Evolutionary conservation across 805 yeast species (phyloP).

Genomic region (Candida tibetensis): DNA sequence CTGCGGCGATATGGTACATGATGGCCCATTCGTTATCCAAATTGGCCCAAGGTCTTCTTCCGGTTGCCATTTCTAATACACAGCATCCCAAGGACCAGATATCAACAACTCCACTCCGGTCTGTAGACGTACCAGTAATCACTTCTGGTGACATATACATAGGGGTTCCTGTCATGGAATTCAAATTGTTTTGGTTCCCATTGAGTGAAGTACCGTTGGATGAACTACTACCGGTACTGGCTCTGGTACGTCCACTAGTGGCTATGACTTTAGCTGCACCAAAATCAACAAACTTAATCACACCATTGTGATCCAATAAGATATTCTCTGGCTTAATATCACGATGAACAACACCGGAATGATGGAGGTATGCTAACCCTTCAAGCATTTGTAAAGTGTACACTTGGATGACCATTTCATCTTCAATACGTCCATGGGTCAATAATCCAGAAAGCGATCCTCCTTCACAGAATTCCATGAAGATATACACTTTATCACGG

Average conservation of each 20-base stretch:
- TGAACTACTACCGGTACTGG: constrained; percentile 1
- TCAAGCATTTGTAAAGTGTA: constrained; percentile 91
- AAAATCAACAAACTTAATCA: constrained; percentile 92
- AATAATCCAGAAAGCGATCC: constrained; percentile 85
- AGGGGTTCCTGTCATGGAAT: constrained; percentile 85
- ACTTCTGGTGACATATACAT: constrained; percentile 99
- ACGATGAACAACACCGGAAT: constrained; percentile 92
- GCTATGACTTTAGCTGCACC: constrained; percentile 95
- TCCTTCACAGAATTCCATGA: constrained; percentile 97
- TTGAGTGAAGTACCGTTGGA: neutral
- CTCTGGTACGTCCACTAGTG: constrained; percentile 49
- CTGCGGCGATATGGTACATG: constrained; percentile 97
- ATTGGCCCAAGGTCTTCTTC: constrained; percentile 94
- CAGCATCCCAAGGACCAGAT: constrained; percentile 98
- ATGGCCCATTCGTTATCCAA: constrained; percentile 97
- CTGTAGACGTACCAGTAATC: constrained; percentile 69
- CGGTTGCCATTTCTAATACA: constrained; percentile 94
- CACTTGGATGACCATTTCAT: constrained; percentile 87
- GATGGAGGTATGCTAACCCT: constrained; percentile 92
- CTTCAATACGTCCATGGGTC: constrained; percentile 92
- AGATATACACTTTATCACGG: constrained; percentile 88
- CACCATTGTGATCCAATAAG: constrained; percentile 84
- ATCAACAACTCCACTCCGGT: constrained; percentile 67
- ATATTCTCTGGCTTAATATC: constrained; percentile 96
- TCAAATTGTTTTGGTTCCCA: constrained; percentile 23